Evolutionary conservation across 2,329 filamentous ascomycete genomes (phyloP).

Genomic region (Laburnicola sp.): DNA sequence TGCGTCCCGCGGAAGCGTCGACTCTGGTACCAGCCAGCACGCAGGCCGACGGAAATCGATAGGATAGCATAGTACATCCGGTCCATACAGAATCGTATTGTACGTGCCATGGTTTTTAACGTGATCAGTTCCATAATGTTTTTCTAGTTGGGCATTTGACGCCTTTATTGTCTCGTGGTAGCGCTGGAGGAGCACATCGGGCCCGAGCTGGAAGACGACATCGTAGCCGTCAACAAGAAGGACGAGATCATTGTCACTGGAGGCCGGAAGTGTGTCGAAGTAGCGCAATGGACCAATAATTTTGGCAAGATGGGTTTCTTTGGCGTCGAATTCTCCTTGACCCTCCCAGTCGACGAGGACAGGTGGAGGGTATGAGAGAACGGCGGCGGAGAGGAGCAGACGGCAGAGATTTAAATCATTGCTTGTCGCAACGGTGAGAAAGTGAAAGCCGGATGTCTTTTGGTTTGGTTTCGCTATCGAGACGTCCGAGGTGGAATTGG

Average conservation of each 20-base stretch:
- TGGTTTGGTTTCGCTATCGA: too few species aligned
- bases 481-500: too few species aligned
- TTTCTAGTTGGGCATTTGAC: background rate
- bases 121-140: background rate
- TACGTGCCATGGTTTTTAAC: background rate
- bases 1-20: background rate
- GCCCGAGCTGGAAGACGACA: constrained; percentile 5
- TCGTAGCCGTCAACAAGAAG: constrained; percentile 4
- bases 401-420: constrained; percentile 2
- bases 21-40: constrained; percentile 4
- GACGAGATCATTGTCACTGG: constrained; percentile 1
- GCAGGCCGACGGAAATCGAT: constrained; percentile 5
- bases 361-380: constrained; percentile 1
- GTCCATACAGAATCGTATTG: constrained; percentile 2
- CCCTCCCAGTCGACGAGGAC: background rate
- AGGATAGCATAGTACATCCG: constrained; percentile 1
- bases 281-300: background rate
- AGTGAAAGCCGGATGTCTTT: background rate
- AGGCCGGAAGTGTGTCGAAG: constrained; percentile 1
- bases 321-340: constrained; percentile 3
- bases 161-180: background rate
- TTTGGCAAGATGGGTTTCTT: constrained; percentile 2
- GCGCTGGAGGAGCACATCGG: constrained; percentile 4
- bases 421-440: background rate
- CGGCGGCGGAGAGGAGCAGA: background rate